Conservation (phyloP, 176 grass and related monocot species). For the Raddia guianensis region DNA sequence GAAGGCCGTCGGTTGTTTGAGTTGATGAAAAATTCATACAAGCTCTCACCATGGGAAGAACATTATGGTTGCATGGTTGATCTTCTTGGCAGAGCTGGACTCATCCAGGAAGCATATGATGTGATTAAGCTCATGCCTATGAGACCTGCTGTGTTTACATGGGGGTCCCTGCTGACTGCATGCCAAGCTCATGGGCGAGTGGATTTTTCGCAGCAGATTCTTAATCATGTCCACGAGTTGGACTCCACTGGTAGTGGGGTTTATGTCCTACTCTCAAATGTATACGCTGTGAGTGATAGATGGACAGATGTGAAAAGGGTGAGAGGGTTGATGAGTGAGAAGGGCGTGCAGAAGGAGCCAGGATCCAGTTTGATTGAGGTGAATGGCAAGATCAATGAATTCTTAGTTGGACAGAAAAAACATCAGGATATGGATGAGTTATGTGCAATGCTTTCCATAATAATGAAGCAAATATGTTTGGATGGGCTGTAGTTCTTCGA, state of each 20-base stretch:
- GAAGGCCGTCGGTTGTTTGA: constrained; percentile 42
- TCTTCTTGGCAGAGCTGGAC: constrained; percentile 58
- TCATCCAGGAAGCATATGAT: constrained; percentile 51
- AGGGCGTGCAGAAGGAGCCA: constrained; percentile 44
- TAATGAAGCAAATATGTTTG: constrained; percentile 50
- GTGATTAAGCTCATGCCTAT: constrained; percentile 48
- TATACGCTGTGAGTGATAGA: constrained; percentile 48
- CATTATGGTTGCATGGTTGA: constrained; percentile 63
- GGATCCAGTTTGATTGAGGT: constrained; percentile 53
- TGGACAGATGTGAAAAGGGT: constrained; percentile 48
- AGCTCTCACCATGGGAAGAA: constrained; percentile 45
- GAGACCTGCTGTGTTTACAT: constrained; percentile 45
- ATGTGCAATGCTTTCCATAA: constrained; percentile 4
- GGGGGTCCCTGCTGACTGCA: constrained; percentile 48
- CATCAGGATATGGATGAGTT: constrained; percentile 43
- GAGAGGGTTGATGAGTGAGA: constrained; percentile 46
- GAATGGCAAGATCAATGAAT: constrained; percentile 44
- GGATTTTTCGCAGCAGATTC: constrained; percentile 47
- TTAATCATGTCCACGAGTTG: constrained; percentile 48
- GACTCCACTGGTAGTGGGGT: constrained; percentile 40
- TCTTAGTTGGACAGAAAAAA: constrained; percentile 46
- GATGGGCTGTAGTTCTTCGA: constrained; percentile 30
- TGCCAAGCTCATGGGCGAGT: constrained; percentile 46
- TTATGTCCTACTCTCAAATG: constrained; percentile 58
- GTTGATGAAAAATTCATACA: constrained; percentile 39